Base-by-base conservation (phyloP, 345 rosid species). In the Noccaea bulbosa region DNA sequence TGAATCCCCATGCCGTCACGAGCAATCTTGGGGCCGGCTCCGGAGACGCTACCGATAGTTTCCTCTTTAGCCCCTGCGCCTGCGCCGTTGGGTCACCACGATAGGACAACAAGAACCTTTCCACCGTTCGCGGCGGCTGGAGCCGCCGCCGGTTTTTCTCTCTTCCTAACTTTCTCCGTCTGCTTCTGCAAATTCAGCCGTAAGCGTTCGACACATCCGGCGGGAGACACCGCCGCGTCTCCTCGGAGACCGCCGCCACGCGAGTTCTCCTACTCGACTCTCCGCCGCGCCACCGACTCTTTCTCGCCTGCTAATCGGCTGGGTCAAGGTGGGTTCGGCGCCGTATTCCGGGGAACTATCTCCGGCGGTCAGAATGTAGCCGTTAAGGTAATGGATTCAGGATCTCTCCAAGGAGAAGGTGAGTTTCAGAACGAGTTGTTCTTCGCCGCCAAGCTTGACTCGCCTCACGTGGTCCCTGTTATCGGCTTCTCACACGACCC, bases 381-480 rank as follows among this genome's bases (percentile, higher is more conserved):
- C 55, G 93, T 94, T 49, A 94, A 94, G 75, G 87, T 89, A 39
- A 91, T 94, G 98, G 99, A 91, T 78, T 84, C 88, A 7, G 93
- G 91, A 38, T 91, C 99, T 33, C 85, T 94, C 16, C 99, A 94
- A 55, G 97, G 96, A 4, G 99, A 94, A 81, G 80, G 96, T 0
- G 99, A 94, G 84, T 94, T 94, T 73, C 91, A 94, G 39, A 94
- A 94, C 83, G 99, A 94, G 86, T 74, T 94, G 37, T 83, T 84
- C 62, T 89, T 94, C 72, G 96, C 93, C 51, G 81, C 92, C 0
- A 84, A 78, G 69, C 81, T 94, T 48, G 88, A 82, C 17, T 87
- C 93, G 17, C 80, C 90, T 45, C 76, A 69, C 39, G 81, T 87
- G 30, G 83, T 91, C 64, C 82, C 97, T 1, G 93, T 88, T 9